Percentiles rank a stretch among this genome's conserved stretches.
Evolutionary conservation across 78 protist genomes (phyloP).

Genomic region (Dictyostelium firmibasis): DNA sequence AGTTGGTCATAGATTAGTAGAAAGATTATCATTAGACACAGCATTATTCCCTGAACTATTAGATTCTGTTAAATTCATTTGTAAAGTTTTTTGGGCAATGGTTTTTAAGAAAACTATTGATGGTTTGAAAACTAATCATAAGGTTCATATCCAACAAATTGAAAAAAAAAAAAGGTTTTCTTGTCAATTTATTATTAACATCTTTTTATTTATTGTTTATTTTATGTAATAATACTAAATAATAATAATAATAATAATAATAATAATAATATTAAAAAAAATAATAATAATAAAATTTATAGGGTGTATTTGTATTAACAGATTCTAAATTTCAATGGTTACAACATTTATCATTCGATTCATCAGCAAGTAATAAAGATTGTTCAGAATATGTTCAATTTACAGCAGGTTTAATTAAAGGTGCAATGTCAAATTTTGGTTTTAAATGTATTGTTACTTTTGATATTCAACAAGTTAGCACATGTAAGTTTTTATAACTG

Average conservation of each 20-base stretch:
- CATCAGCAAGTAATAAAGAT: constrained; percentile 41
- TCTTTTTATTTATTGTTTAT: neutral
- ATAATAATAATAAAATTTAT: neutral
- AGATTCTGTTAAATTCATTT: constrained; percentile 66
- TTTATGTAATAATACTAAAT: too few relatives aligned
- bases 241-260: too few relatives aligned
- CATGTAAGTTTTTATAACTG: neutral
- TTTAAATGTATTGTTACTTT: constrained; percentile 53
- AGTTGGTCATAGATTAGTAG: constrained; percentile 72
- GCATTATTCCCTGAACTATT: constrained; percentile 50
- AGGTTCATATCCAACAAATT: neutral
- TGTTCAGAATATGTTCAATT: constrained; percentile 74
- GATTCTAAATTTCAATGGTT: constrained; percentile 72
- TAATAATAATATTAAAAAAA: neutral
- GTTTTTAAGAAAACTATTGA: constrained; percentile 68
- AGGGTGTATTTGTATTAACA: constrained; percentile 70
- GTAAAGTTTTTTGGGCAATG: constrained; percentile 62
- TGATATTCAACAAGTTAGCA: constrained; percentile 58
- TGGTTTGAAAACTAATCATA: constrained; percentile 58
- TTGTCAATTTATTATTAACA: neutral
- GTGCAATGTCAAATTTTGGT: constrained; percentile 75
- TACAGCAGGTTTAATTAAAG: constrained; percentile 57
- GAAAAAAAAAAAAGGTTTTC: neutral
- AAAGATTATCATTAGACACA: constrained; percentile 42
- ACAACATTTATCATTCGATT: constrained; percentile 63